Conservation (phyloP, 1,284 basidiomycete species). For the Heterobasidion parviporum region DNA sequence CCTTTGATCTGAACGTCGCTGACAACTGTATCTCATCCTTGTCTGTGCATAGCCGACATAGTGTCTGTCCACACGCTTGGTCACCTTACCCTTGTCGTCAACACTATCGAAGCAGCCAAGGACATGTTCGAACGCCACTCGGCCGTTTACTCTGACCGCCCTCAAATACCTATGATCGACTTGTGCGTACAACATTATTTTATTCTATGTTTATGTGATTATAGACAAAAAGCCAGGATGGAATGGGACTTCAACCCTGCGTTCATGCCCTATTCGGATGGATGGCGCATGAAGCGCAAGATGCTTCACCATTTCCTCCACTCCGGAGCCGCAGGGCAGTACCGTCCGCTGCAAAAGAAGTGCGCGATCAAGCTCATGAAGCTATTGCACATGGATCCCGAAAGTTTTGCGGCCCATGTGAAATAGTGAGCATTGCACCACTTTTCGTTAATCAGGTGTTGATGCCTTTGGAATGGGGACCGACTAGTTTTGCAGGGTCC, state of each 20-base stretch:
- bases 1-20: neutral
- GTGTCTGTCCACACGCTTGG: neutral
- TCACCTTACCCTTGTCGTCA: neutral
- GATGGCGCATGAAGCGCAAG: neutral
- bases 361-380: neutral
- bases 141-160: neutral
- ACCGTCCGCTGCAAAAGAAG: neutral
- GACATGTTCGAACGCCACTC: neutral
- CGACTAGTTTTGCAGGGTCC: neutral
- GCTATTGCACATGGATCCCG: neutral
- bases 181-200: neutral
- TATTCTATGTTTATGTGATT: neutral
- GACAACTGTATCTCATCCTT: neutral
- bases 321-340: neutral
- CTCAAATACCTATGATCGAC: neutral
- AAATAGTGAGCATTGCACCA: neutral
- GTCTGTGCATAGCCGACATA: neutral
- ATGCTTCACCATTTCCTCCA: neutral
- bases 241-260: neutral
- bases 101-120: neutral
- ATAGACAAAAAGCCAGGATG: neutral
- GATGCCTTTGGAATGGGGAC: neutral
- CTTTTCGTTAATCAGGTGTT: too few species aligned
- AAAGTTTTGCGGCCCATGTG: neutral
- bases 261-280: neutral